Base-by-base conservation (phyloP, 495 filamentous ascomycete genomes). In the Daldinia caldariorum region DNA sequence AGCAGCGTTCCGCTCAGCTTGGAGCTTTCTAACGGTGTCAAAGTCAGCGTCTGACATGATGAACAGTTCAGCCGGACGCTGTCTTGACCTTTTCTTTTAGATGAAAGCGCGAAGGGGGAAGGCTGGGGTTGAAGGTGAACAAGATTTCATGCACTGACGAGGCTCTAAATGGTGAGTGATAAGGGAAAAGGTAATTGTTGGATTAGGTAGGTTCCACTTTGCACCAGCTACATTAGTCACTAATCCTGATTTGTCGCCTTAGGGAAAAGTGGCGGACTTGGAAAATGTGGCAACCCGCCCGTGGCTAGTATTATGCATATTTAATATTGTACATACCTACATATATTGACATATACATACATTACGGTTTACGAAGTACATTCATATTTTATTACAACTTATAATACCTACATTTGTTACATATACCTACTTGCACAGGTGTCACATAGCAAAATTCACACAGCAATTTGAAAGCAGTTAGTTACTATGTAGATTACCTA, bases 1-100 rank as follows among this genome's bases (percentile, higher is more conserved):
- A 77, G 87, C 85, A 76, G 92, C 91, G 84, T 97, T 97, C 77
- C 94, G 94, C 90, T 97, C 94, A 76, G 89, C 89, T 81, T 97
- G 93, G 69, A 93, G 89, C 84, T 87, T 89, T 79, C 87, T 87
- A 76, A 96, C 88, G 75, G 90, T 83, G 70, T 94, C 91, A 80
- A 97, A 93, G 75, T 95, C 93, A 76, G 90, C 90, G 80, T 88
- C 84, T 76, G 84, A 85, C 85, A 87, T 87, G 74, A 70, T 82
- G 79, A 61, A 70, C 47, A 45, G 73, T 66, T 72, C 31, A 73
- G 35, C 54, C 54, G 63, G 70, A 67, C 62, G 57, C 70, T 71
- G 26, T 66, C 64, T 66, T 75, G 73, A 77, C 75, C 75, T 73
- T 76, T 72, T 77, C 26, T 60, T 72, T 72, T 69, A 70, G 64